Evolutionary conservation across 768 basidiomycete genomes (phyloP), one percentile per base, ranked within the genome.

Genomic region (Termitomyces eurrhizus): DNA sequence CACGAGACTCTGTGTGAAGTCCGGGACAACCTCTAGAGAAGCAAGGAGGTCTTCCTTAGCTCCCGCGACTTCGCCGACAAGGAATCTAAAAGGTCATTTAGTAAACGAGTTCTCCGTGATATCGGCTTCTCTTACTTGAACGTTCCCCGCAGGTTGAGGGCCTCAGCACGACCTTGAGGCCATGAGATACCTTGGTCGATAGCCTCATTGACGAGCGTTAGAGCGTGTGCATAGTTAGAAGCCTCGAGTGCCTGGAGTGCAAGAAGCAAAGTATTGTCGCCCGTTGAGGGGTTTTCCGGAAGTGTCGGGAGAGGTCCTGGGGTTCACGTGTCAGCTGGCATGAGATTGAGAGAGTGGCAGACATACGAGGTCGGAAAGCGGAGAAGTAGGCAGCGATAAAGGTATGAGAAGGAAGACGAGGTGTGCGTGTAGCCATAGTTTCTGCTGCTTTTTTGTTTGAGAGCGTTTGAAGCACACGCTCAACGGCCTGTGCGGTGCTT

Each of bases 331-430:
- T 58, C 48, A 63, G 35, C 18, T 45, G 37, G 35, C 0, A 24
- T 61, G 49, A 44, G 53, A 48, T 36, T 46, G 14, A 36, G 3
- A 42, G 11, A 29, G n/a, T 11, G 41, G 48, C 36, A 21, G 55
- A 45, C 90, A 65, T 66, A 92, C 93, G 88, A 59, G 88, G 79
- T 64, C 97, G 87, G 89, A 98, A 98, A 9, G 97, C 97, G 61
- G 93, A 89, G 70, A 98, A 94, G 78, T 98, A 99, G 0, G 96
- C 92, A 13, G 90, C 88, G 65, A 97, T 89, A 75, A 99, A 97
- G 0, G 93, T 93, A 65, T 84, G 83, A 14, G 93, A 93, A 7
- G 96, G 96, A 32, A 98, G 78, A 58, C 88, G 84, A 1, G 88
- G 88, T 75, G 91, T 89, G 39, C 95, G 89, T 4, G 78, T 80